phyloP scores from a whole-genome alignment of 2,329 filamentous ascomycete genomes.

The Mycogone perniciosa region DNA sequence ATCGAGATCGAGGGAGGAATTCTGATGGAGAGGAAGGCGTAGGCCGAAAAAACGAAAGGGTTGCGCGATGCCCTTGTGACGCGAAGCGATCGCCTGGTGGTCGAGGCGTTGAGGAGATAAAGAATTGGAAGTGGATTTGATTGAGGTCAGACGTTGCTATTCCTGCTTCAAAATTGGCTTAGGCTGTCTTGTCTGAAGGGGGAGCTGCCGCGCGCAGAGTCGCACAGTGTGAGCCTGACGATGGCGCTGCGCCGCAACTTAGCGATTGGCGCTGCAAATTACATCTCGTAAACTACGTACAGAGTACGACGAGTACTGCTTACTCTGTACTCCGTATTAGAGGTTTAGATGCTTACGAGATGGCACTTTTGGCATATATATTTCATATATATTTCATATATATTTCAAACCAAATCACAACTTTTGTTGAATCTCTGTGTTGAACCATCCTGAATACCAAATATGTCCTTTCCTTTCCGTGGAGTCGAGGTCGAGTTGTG shows the following conservation, averaged over 20 bases:
- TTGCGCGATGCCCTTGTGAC: slow-evolving; percentile 3
- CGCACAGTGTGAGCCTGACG: slow-evolving; percentile 9
- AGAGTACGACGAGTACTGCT: no score
- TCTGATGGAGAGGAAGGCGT: background rate
- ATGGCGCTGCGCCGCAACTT: background rate
- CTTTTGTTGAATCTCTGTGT: background rate
- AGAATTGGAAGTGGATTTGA: background rate
- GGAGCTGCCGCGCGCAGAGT: slow-evolving; percentile 1
- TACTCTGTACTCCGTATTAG: no score
- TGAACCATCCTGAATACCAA: background rate
- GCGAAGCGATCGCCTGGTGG: slow-evolving; percentile 4
- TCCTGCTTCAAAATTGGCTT: slow-evolving; percentile 9
- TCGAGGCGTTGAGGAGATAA: background rate
- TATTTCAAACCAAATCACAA: background rate
- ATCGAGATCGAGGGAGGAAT: background rate
- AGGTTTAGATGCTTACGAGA: background rate
- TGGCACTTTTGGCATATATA: background rate
- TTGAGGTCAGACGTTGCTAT: background rate
- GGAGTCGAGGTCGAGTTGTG: no score
- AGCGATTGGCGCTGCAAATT: background rate
- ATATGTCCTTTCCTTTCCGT: background rate
- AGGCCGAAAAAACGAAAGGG: background rate
- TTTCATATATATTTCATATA: background rate
- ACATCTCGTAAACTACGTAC: background rate
- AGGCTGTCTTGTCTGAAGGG: slow-evolving; percentile 1